Base-by-base conservation (phyloP, 345 rosid species). In the Xanthoceras sorbifolium region DNA sequence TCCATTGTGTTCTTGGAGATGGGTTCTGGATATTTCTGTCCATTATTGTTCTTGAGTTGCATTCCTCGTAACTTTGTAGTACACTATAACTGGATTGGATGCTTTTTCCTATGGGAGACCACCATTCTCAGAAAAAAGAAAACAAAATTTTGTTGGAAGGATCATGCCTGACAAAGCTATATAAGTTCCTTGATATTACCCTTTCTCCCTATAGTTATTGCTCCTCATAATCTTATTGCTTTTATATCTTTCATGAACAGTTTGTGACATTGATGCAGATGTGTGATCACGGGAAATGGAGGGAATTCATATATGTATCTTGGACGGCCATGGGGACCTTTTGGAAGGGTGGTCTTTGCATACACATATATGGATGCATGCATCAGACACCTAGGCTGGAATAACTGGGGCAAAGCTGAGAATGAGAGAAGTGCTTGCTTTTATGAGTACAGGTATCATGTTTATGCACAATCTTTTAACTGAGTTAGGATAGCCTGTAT, bases 271-370 rank as follows among this genome's bases (percentile, higher is more conserved):
- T 78, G 73, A 63, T 81, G 88, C 87, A 96, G 98, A 78, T 96
- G 98, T 80, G 93, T 91, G 77, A 90, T 96, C 74, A 90, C 97
- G 1, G 99, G 99, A 14, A 91, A 87, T 81, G 97, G 98, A 75
- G 86, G 85, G 57, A 75, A 71, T 54, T 87, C 88, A 71, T 92
- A 91, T 77, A 40, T 72, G 52, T 76, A 89, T 84, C 97, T 93
- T 0, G 98, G 98, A 78, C 88, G 98, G 23, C 99, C 98, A 61
- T 92, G 97, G 98, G 98, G 97, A 83, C 98, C 97, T 29, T 92
- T 96, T 23, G 97, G 97, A 82, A 91, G 98, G 72, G 99, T 91
- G 74, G 93, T 96, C 14, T 87, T 88, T 82, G 96, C 93, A 22
- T 86, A 89, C 80, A 92, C 94, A 14, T 90, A 83, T 73, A 89